Evolutionary conservation across 1,139 yeast species (phyloP).

Genomic region (Dujonia santamariae): DNA sequence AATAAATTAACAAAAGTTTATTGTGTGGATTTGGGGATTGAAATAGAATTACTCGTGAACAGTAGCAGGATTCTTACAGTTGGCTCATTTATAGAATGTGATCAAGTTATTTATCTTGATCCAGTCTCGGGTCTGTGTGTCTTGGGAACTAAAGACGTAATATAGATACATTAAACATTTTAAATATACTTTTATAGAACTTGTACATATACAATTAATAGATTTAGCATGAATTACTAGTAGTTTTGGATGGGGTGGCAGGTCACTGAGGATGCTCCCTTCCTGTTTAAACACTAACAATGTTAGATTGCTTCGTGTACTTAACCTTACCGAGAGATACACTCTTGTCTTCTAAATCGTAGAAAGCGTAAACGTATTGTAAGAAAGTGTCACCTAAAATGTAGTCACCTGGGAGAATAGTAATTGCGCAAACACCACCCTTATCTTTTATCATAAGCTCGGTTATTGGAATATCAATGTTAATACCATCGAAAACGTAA

Average conservation of each 20-base stretch:
- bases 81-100: slow-evolving; percentile 45
- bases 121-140: slow-evolving; percentile 33
- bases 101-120: slow-evolving; percentile 35
- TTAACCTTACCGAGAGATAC: slow-evolving; percentile 22
- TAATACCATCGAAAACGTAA: slow-evolving; percentile 16
- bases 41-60: slow-evolving; percentile 34
- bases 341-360: slow-evolving; percentile 13
- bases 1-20: slow-evolving; percentile 25
- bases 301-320: slow-evolving; percentile 13
- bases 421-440: neutral
- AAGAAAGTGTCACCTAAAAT: slow-evolving; percentile 15
- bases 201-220: neutral
- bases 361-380: slow-evolving; percentile 15
- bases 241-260: no score
- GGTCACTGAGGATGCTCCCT: no score
- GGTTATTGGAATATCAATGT: slow-evolving; percentile 16
- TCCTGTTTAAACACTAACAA: slow-evolving; percentile 6
- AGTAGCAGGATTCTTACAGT: slow-evolving; percentile 20
- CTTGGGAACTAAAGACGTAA: slow-evolving; percentile 15
- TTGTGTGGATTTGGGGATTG: slow-evolving; percentile 45
- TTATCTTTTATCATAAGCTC: slow-evolving; percentile 12
- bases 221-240: neutral
- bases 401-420: neutral
- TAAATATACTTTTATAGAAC: neutral
- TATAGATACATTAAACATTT: neutral